Conservation (phyloP, 2,329 filamentous ascomycete genomes). For the Pseudopyricularia javanii region DNA sequence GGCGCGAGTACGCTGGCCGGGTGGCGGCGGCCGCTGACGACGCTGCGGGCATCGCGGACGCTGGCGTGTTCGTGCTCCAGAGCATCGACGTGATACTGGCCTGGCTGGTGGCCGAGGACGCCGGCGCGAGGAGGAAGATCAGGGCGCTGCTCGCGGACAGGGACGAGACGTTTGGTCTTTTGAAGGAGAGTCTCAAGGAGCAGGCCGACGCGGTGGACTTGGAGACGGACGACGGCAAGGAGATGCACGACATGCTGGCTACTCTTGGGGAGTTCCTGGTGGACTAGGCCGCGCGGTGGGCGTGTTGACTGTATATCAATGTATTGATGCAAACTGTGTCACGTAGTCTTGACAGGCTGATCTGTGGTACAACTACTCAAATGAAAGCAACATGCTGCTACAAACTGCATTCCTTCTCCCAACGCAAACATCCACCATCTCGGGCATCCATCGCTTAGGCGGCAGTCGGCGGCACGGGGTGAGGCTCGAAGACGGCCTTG, state of each 20-base stretch:
- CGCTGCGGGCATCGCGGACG: slow-evolving; percentile 58
- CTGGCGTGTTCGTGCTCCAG: slow-evolving; percentile 73
- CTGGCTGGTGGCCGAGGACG: slow-evolving; percentile 86
- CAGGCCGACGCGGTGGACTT: slow-evolving; percentile 34
- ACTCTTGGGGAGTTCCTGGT: slow-evolving; percentile 21
- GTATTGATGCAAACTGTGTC: no score
- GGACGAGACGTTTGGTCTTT: slow-evolving; percentile 49
- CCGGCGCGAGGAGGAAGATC: slow-evolving; percentile 57
- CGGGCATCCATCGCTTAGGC: slow-evolving; percentile 6
- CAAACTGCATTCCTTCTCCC: neutral
- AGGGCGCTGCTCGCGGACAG: slow-evolving; percentile 50
- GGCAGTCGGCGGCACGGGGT: slow-evolving; percentile 44
- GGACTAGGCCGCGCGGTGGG: neutral
- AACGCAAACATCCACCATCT: neutral
- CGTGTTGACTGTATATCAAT: neutral
- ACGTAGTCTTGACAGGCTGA: neutral
- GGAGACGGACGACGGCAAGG: slow-evolving; percentile 45
- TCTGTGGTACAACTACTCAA: neutral
- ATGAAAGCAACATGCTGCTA: neutral
- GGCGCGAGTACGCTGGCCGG: slow-evolving; percentile 55
- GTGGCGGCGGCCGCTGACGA: slow-evolving; percentile 51
- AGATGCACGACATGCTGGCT: slow-evolving; percentile 40
- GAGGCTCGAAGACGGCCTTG: slow-evolving; percentile 71
- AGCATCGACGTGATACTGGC: slow-evolving; percentile 74
- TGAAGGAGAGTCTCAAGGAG: slow-evolving; percentile 57